Evolutionary conservation across 257 asterid genomes (phyloP).

Genomic region (Hygrophila difformis): DNA sequence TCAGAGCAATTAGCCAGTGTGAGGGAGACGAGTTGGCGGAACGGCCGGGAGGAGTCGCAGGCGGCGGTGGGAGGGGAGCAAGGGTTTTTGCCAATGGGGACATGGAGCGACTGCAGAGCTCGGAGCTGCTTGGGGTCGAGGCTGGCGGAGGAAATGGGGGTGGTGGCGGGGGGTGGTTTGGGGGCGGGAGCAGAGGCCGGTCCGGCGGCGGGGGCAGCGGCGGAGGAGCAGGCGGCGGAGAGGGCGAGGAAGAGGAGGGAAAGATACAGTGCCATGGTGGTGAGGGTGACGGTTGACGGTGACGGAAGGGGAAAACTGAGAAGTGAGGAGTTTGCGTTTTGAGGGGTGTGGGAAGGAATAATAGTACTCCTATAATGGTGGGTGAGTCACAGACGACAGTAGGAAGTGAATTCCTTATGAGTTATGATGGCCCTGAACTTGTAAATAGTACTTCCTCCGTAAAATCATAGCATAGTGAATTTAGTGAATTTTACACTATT

Average conservation of each 20-base stretch:
- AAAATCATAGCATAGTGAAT: too few species aligned
- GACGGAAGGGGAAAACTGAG: too few species aligned
- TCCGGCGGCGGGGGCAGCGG: constrained; percentile 16
- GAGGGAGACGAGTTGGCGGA: constrained; percentile 75
- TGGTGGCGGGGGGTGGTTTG: constrained; percentile 10
- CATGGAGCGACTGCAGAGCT: constrained; percentile 70
- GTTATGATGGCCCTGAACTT: too few species aligned
- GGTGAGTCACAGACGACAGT: too few species aligned
- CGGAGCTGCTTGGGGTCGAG: constrained; percentile 78
- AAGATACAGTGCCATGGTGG: too few species aligned
- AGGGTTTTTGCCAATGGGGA: constrained; percentile 63
- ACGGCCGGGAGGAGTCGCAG: constrained; percentile 69
- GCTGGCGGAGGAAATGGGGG: constrained; percentile 31
- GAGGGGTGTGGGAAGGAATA: too few species aligned
- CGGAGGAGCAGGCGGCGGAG: constrained; percentile 7
- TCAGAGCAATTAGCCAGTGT: constrained; percentile 77
- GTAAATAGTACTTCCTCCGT: too few species aligned
- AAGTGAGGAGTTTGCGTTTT: too few species aligned
- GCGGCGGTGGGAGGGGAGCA: constrained; percentile 41
- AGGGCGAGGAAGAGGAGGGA: neutral
- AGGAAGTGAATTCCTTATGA: too few species aligned
- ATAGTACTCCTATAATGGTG: too few species aligned
- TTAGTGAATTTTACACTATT: too few species aligned
- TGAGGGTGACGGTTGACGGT: too few species aligned
- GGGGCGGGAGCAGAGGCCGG: constrained; percentile 26